Evolutionary conservation across 2,329 filamentous ascomycete genomes (phyloP).

Genomic region (Penicillium brevicompactum): DNA sequence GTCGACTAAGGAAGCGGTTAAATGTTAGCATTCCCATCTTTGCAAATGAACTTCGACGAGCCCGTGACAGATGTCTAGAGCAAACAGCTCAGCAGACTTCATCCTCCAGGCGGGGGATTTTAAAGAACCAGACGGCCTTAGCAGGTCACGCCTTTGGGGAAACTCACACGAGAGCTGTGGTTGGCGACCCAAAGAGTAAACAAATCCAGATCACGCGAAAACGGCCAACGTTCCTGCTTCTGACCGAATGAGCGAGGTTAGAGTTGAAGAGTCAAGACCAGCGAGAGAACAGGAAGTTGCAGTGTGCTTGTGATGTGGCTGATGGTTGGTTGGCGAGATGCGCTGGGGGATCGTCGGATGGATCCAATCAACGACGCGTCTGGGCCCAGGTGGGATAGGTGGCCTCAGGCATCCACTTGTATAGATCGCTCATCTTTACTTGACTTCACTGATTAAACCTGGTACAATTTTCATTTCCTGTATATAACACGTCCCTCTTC

Average conservation of each 20-base stretch:
- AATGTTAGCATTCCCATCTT: slow-evolving; percentile 43
- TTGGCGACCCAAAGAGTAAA: slow-evolving; percentile 14
- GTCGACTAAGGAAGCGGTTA: slow-evolving; percentile 39
- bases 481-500: not conserved
- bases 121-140: not conserved
- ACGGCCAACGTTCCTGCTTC: not conserved
- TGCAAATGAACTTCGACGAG: not conserved
- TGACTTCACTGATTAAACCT: not conserved
- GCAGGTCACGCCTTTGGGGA: not conserved
- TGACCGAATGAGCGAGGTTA: not conserved
- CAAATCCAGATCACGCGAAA: slow-evolving; percentile 1
- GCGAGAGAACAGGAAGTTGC: not conserved
- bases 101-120: not conserved
- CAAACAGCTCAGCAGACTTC: not conserved
- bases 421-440: not conserved
- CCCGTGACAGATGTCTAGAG: not conserved
- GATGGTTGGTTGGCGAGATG: slow-evolving; percentile 12
- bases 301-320: slow-evolving; percentile 7
- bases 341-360: slow-evolving; percentile 2
- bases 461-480: not conserved
- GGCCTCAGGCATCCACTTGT: slow-evolving; percentile 1
- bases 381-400: not conserved
- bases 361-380: slow-evolving; percentile 2
- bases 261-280: not conserved
- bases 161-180: slow-evolving; percentile 15